Evolutionary conservation across 2,329 filamentous ascomycete genomes (phyloP).

Genomic region (Cadophora malorum): DNA sequence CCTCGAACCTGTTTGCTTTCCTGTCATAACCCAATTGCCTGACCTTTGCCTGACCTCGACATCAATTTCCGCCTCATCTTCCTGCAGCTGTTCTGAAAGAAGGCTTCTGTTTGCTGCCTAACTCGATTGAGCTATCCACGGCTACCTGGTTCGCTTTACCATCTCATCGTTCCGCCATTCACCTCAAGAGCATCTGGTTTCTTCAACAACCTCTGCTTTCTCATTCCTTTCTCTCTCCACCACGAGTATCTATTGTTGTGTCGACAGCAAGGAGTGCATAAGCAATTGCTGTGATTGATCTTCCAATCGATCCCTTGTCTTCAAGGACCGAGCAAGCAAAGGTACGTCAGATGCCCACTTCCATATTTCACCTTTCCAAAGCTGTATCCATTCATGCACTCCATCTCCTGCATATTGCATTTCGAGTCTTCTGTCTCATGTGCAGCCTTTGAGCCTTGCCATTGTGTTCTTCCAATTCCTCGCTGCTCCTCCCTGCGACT

Average conservation of each 20-base stretch:
- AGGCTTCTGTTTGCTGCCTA: neutral
- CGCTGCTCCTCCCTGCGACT: neutral
- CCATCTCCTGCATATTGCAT: neutral
- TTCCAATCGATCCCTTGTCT: neutral
- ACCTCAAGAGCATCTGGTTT: neutral
- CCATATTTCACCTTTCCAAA: neutral
- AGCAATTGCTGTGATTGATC: neutral
- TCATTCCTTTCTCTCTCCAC: neutral
- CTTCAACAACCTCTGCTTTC: neutral
- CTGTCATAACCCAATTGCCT: neutral
- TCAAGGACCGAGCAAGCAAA: neutral
- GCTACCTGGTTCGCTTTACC: neutral
- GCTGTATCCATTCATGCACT: neutral
- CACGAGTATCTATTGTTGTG: neutral
- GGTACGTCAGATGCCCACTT: neutral
- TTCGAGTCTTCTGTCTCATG: neutral
- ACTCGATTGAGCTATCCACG: neutral
- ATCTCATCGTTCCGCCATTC: neutral
- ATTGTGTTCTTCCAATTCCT: neutral
- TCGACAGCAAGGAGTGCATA: too few relatives aligned
- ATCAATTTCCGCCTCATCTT: neutral
- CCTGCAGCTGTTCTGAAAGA: neutral
- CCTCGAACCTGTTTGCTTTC: slow-evolving; percentile 16
- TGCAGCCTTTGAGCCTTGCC: neutral
- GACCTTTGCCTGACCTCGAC: neutral